Evolutionary conservation across 2,329 filamentous ascomycete genomes (phyloP).

Genomic region (Xylaria sp.): DNA sequence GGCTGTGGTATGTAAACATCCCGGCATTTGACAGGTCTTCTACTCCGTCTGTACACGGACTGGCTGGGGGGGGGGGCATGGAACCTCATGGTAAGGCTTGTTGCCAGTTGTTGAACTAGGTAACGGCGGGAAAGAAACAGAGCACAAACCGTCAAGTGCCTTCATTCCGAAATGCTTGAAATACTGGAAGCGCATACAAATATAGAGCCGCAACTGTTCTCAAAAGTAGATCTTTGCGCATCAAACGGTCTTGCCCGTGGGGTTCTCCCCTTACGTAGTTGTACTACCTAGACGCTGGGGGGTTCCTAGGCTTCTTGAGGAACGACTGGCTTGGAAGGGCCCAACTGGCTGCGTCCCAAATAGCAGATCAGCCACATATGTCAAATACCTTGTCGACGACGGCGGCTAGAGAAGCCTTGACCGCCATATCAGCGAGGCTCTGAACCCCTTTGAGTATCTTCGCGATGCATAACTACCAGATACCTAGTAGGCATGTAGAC

Average conservation of each 20-base stretch:
- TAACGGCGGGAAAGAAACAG: background rate
- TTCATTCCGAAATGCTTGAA: background rate
- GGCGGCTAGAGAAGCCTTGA: background rate
- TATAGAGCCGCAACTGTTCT: background rate
- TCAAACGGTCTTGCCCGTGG: background rate
- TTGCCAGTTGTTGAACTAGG: background rate
- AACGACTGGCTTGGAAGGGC: no score
- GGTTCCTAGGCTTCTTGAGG: no score
- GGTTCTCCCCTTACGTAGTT: no score
- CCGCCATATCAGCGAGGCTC: background rate
- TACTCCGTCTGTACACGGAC: background rate
- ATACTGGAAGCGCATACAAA: background rate
- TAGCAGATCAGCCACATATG: background rate
- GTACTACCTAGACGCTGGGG: no score
- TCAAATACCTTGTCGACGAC: background rate
- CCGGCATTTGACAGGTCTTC: background rate
- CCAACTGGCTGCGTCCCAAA: background rate
- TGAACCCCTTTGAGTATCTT: no score
- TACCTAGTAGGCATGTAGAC: no score
- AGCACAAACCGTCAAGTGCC: background rate
- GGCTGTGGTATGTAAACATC: slow-evolving; percentile 7
- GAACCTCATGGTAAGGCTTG: background rate
- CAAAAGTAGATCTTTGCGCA: no score
- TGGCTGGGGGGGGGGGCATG: background rate
- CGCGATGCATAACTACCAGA: no score